Evolutionary conservation across 2,329 filamentous ascomycete genomes (phyloP).

Genomic region (Colletotrichum melonis): DNA sequence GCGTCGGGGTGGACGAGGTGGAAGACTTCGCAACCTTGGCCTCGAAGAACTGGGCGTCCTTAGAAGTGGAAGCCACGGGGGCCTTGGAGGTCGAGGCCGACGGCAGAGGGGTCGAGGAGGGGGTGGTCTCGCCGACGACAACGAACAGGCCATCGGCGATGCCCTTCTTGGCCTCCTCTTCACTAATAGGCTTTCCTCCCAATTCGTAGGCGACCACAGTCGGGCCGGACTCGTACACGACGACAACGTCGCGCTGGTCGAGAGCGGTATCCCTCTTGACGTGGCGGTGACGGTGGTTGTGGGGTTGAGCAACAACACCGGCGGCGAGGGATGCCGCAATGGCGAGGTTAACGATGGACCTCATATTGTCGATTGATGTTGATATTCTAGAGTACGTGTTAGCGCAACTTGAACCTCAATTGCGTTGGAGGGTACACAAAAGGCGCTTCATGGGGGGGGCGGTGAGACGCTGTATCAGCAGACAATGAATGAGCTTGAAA

Average conservation of each 20-base stretch:
- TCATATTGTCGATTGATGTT: constrained; percentile 51
- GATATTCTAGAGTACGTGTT: constrained; percentile 11
- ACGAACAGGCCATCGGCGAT: constrained; percentile 78
- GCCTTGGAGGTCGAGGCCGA: constrained; percentile 50
- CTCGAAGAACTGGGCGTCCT: constrained; percentile 64
- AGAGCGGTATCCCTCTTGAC: constrained; percentile 63
- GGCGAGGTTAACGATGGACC: constrained; percentile 60
- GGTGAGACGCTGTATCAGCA: neutral
- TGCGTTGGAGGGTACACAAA: neutral
- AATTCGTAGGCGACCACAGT: constrained; percentile 79
- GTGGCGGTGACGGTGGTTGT: constrained; percentile 70
- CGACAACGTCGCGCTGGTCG: constrained; percentile 62
- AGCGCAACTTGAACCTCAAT: constrained; percentile 5
- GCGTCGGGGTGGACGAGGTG: constrained; percentile 44
- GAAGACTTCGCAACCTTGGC: constrained; percentile 48
- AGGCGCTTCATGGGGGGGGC: neutral
- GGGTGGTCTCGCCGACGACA: constrained; percentile 69
- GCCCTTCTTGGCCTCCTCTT: constrained; percentile 76
- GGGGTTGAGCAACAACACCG: constrained; percentile 66
- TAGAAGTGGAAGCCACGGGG: constrained; percentile 45
- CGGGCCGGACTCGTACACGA: constrained; percentile 68
- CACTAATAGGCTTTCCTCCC: constrained; percentile 70
- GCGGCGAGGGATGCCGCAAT: constrained; percentile 64
- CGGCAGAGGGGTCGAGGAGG: constrained; percentile 61
- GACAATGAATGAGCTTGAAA: neutral